Evolutionary conservation across 2,329 filamentous ascomycete species (phyloP), one percentile per base, ranked within the genome.

Genomic region (Neocucurbitaria cava): DNA sequence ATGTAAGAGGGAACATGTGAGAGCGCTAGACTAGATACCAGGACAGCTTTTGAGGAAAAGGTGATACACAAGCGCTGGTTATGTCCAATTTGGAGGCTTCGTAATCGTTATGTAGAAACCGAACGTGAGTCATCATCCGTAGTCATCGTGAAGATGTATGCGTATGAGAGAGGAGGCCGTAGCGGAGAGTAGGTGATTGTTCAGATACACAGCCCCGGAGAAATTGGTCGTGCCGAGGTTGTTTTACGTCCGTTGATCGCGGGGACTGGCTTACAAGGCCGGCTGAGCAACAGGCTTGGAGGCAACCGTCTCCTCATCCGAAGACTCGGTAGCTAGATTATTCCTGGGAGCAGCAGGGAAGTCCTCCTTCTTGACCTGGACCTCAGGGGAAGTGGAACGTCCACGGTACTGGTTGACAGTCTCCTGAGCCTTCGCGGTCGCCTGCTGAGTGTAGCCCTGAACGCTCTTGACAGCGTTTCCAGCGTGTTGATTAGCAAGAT

Each of bases 401-500:
- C 72, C 72, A 59, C 73, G 73, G 60, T 75, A 75, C 52, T 72
- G 67, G 61, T 74, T 74, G 58, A 77, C 72, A 5, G 71, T 72
- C 54, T 84, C 84, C 66, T 85, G 82, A 36, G 86, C 86, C 77
- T 86, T 85, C 68, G 78, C 75, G 56, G 81, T 83, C 75, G 87
- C 87, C 61, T 87, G 83, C 59, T 81, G 82, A 46, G 86, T 82
- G 57, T 86, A 85, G 61, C 79, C 81, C 73, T 84, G 83, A 66
- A 86, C 79, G 46, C 82, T 77, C 64, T 83, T 83, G 54, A 83
- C 80, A 17, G 85, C 85, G 60, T 82, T 83, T 63, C 78, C 79
- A 54, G 85, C 85, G 62, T 85, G 85, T 68, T 87, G 81, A 54
- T 82, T 82, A 47, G 85, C 85, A 56, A 88, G 73, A 44, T 85